phyloP scores from a whole-genome alignment of 2,329 filamentous ascomycete genomes.

The Pseudocercospora fuligena region DNA sequence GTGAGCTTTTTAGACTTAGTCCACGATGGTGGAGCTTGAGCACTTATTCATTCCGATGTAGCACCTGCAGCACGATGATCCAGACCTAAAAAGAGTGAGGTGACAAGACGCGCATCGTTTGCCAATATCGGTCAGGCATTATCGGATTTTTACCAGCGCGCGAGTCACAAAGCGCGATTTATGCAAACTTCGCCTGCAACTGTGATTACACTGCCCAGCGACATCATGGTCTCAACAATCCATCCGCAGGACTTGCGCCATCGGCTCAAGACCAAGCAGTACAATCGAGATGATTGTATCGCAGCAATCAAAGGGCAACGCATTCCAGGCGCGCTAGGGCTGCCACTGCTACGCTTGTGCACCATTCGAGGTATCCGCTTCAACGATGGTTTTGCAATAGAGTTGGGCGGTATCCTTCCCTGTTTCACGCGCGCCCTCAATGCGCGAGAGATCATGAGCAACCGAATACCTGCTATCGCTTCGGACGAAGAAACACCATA shows the following conservation, averaged over 20 bases:
- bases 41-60: no score
- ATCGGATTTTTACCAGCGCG: no score
- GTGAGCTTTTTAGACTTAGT: no score
- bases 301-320: conserved; percentile 10
- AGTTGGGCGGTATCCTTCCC: conserved; percentile 20
- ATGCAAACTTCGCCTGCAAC: no score
- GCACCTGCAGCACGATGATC: no score
- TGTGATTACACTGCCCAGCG: no score
- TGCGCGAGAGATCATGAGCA: conserved; percentile 47
- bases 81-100: no score
- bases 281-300: not conserved
- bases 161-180: no score
- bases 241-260: not conserved
- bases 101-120: no score
- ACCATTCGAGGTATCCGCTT: conserved; percentile 27
- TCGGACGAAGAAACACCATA: conserved; percentile 41
- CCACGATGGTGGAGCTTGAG: no score
- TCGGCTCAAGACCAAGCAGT: conserved; percentile 3
- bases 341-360: conserved; percentile 12
- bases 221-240: not conserved
- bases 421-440: conserved; percentile 37
- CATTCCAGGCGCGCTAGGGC: conserved; percentile 11
- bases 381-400: conserved; percentile 23
- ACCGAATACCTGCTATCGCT: conserved; percentile 39
- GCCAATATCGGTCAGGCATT: no score